A percentile compares a stretch with the other conserved stretches of the same genome.
These are phyloP conservation scores for Lachancea cidri DNA, from an alignment of 805 yeast species.

Conservation along the genomic window DNA sequence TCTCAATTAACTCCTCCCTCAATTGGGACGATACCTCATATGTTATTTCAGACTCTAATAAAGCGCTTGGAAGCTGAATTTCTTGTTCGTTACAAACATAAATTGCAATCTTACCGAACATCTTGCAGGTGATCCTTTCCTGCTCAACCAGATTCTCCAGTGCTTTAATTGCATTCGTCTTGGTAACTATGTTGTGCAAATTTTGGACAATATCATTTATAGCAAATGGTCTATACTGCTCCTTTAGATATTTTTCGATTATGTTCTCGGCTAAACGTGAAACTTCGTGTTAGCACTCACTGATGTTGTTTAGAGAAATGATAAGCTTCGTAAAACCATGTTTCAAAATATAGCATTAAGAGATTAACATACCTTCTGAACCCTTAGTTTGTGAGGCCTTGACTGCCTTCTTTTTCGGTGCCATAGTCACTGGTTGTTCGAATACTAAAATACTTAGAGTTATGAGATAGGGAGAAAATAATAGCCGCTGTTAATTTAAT, in stretches of 20 bases:
- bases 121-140: constrained; percentile 34
- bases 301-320: not conserved
- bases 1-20: constrained; percentile 20
- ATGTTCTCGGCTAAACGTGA: constrained; percentile 27
- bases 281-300: constrained; percentile 1
- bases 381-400: constrained; percentile 19
- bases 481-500: too few species aligned
- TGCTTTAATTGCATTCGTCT: constrained; percentile 32
- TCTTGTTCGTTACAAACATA: constrained; percentile 39
- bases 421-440: constrained; percentile 9
- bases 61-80: constrained; percentile 10
- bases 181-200: constrained; percentile 38
- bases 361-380: constrained; percentile 12
- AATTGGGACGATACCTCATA: constrained; percentile 20
- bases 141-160: constrained; percentile 35
- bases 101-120: constrained; percentile 41
- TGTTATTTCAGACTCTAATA: constrained; percentile 9
- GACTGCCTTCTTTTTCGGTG: constrained; percentile 11
- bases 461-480: not conserved
- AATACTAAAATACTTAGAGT: not conserved
- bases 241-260: constrained; percentile 36
- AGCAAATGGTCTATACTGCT: constrained; percentile 46
- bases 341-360: not conserved
- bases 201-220: constrained; percentile 43
- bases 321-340: not conserved